These are phyloP conservation scores for Pythium periplocum DNA, from an alignment of 352 stramenopile species.

Conservation along the genomic window DNA sequence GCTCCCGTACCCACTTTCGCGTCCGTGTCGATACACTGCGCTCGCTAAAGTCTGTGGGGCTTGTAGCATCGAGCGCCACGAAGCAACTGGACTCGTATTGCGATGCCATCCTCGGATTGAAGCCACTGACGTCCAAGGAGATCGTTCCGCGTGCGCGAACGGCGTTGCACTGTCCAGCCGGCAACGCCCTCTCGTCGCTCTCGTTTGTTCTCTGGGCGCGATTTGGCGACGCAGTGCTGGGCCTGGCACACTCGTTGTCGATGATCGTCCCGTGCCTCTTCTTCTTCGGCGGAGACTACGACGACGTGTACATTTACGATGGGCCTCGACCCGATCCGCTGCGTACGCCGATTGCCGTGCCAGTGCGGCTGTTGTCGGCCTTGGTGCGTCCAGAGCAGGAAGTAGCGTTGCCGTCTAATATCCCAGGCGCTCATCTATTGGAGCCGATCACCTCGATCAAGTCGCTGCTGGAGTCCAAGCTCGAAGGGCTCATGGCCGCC, in stretches of 20 bases:
- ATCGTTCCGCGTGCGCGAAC: conserved; percentile 23
- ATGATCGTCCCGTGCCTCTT: too few species aligned
- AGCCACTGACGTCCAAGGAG: conserved; percentile 6
- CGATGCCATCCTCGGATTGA: conserved; percentile 15
- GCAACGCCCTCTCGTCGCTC: conserved; percentile 11
- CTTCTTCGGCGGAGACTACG: too few species aligned
- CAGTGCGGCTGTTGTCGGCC: too few species aligned
- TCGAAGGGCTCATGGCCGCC: conserved; percentile 4
- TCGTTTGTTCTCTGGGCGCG: conserved; percentile 29
- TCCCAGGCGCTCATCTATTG: too few species aligned
- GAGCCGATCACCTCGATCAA: conserved; percentile 1
- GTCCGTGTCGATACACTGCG: conserved; percentile 36
- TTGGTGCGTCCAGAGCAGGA: too few species aligned
- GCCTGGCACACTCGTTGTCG: conserved; percentile 15
- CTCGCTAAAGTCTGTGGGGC: conserved; percentile 16
- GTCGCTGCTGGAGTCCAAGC: conserved; percentile 6
- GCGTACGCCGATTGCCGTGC: too few species aligned
- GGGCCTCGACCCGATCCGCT: too few species aligned
- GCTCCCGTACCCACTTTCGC: conserved; percentile 23
- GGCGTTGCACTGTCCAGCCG: conserved; percentile 19
- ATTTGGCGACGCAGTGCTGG: conserved; percentile 23
- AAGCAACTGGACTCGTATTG: conserved; percentile 26
- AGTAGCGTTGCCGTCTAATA: too few species aligned
- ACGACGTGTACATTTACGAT: too few species aligned
- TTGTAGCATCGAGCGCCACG: conserved; percentile 12